A percentile compares a stretch with the other conserved stretches of the same genome.
These are phyloP conservation scores for Elongisporangium senticosum DNA, from an alignment of 352 stramenopile genomes.

Conservation along the genomic window DNA sequence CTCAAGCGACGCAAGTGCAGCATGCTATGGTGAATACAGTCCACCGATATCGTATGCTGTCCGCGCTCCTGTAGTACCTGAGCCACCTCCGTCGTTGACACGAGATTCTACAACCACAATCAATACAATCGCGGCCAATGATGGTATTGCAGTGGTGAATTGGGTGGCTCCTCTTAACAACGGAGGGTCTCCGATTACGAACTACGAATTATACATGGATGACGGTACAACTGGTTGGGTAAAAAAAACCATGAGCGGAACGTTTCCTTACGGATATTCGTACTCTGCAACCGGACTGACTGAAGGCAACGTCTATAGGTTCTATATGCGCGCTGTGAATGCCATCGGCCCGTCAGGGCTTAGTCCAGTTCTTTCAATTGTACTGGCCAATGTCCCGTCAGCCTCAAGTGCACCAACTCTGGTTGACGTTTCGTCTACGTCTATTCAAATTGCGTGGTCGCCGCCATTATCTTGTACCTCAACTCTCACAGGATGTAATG, in stretches of 20 bases:
- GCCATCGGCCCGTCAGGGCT: constrained; percentile 68
- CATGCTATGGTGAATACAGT: constrained; percentile 90
- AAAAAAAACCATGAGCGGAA: constrained; percentile 31
- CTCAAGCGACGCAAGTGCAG: constrained; percentile 48
- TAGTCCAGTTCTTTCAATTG: constrained; percentile 83
- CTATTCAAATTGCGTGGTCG: constrained; percentile 67
- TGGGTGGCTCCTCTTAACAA: constrained; percentile 91
- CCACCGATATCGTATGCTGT: constrained; percentile 86
- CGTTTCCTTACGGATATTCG: constrained; percentile 48
- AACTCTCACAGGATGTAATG: constrained; percentile 70
- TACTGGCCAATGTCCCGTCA: constrained; percentile 78
- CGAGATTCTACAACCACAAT: constrained; percentile 71
- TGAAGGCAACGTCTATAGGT: constrained; percentile 89
- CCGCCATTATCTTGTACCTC: constrained; percentile 61
- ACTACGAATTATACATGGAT: constrained; percentile 92
- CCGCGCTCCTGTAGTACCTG: constrained; percentile 72
- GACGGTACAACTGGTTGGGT: constrained; percentile 41
- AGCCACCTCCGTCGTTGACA: constrained; percentile 64
- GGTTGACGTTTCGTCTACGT: constrained; percentile 50
- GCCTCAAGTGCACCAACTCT: constrained; percentile 44
- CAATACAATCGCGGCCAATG: constrained; percentile 35
- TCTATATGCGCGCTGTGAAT: constrained; percentile 90
- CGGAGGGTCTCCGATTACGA: constrained; percentile 86
- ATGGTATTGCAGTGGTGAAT: constrained; percentile 57
- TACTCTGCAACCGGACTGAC: constrained; percentile 36